Evolutionary conservation across 2,329 filamentous ascomycete genomes (phyloP), one percentile per base, ranked within the genome.

Genomic region (Aspergillus sp.): DNA sequence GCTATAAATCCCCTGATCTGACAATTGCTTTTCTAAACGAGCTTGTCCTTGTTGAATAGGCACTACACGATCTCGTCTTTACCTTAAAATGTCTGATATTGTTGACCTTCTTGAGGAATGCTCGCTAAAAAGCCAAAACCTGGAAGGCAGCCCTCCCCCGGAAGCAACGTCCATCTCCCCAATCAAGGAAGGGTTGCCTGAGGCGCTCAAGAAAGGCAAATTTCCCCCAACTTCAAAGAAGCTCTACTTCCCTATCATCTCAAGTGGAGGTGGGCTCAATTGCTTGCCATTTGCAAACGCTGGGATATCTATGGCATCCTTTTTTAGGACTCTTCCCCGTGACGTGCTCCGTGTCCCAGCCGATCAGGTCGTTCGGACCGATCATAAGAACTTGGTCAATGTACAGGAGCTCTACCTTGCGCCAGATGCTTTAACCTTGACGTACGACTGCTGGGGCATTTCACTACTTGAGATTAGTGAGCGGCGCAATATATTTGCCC

Each of bases 251-350:
- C 57, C 57, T 15, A 55, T 60, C 34, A 43, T 55, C 31, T 23
- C 57, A 23, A 51, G 34, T n/a, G 52, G n/a, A n/a, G 57, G 57
- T 41, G 52, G 57, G 11, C 45, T 43, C 8, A 60, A 60, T 22
- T 60, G 57, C 34, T 45, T 60, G 19, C 41, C 50, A 3, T 51
- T 50, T 41, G 51, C 57, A 46, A 47, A 28, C 19, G 28, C 51
- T 55, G 57, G 51, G 30, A 54, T 47, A 31, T 49, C 31, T 7
- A 19, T 51, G 6, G 57, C 30, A n/a, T 54, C 51, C 6, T 60
- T 60, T 31, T 60, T 60, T 22, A 60, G 55, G 46, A 55, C 57
- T 41, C 49, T 54, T 4, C 51, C 57, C n/a, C 57, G 41, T 51
- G 57, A 60, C 50, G 45, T 43, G 8, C 34, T 55, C n/a, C 51